Evolutionary conservation across 208 protist genomes (phyloP).

Genomic region (Trypanosoma mega): DNA sequence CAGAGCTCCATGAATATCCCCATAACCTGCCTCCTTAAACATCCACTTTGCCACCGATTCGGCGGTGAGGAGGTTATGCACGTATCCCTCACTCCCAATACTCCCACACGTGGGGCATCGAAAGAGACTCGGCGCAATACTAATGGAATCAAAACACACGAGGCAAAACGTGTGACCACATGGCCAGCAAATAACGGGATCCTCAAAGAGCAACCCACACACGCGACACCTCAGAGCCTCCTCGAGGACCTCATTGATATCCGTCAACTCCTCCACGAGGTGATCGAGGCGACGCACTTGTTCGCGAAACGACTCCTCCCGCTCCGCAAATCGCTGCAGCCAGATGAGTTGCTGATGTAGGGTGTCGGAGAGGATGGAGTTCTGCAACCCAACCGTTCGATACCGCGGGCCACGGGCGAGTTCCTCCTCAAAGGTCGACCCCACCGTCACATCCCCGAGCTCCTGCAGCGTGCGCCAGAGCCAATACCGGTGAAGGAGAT

Average conservation of each 20-base stretch:
- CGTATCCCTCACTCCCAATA: slow-evolving; percentile 84
- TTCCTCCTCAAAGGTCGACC: slow-evolving; percentile 77
- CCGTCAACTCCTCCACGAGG: slow-evolving; percentile 78
- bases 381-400: slow-evolving; percentile 78
- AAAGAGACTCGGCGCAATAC: slow-evolving; percentile 78
- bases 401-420: slow-evolving; percentile 78
- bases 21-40: slow-evolving; percentile 87
- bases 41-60: slow-evolving; percentile 90
- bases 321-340: slow-evolving; percentile 53
- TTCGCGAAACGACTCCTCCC: slow-evolving; percentile 59
- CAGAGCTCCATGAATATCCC: slow-evolving; percentile 68
- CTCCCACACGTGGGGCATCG: slow-evolving; percentile 83
- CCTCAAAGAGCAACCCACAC: slow-evolving; percentile 77
- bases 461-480: slow-evolving; percentile 83
- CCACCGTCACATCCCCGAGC: slow-evolving; percentile 72
- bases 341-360: slow-evolving; percentile 75
- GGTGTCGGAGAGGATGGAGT: slow-evolving; percentile 79
- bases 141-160: slow-evolving; percentile 75
- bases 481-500: slow-evolving; percentile 84
- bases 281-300: slow-evolving; percentile 64
- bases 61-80: slow-evolving; percentile 79
- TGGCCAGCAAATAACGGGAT: slow-evolving; percentile 85
- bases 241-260: slow-evolving; percentile 83
- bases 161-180: slow-evolving; percentile 86
- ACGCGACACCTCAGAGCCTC: slow-evolving; percentile 71